phyloP scores from a whole-genome alignment of 2,329 filamentous ascomycete genomes.

The Colletotrichum musicola region DNA sequence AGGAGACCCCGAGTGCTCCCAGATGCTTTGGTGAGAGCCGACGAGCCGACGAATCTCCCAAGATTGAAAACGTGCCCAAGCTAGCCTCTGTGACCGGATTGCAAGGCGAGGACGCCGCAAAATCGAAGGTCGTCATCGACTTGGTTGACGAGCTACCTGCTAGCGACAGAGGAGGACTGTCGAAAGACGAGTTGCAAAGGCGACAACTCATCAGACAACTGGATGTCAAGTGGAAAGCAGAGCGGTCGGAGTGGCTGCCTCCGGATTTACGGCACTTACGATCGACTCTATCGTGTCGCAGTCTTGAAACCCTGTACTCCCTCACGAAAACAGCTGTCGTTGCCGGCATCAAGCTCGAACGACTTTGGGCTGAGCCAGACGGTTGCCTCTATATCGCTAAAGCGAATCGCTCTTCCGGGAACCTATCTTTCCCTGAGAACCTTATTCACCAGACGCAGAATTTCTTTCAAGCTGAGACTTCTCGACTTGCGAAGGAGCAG shows the following conservation, averaged over 20 bases:
- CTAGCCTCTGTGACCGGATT: too few species aligned
- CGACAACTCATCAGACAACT: conserved; percentile 5
- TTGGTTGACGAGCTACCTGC: not conserved
- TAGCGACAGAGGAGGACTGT: not conserved
- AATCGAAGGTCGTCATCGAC: not conserved
- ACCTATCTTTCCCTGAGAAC: conserved; percentile 25
- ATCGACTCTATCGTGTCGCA: conserved; percentile 11
- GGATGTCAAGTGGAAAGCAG: conserved; percentile 15
- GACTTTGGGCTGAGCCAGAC: conserved; percentile 28
- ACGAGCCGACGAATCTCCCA: not conserved
- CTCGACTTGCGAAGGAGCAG: conserved; percentile 1
- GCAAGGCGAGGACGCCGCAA: not conserved
- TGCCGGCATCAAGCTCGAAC: conserved; percentile 15
- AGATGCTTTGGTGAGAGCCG: not conserved
- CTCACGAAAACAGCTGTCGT: conserved; percentile 22
- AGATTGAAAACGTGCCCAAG: too few species aligned
- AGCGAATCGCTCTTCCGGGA: not conserved
- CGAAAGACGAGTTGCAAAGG: not conserved
- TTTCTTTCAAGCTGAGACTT: conserved; percentile 9
- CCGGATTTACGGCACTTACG: conserved; percentile 12
- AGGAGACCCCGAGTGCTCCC: not conserved
- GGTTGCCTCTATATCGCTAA: conserved; percentile 21
- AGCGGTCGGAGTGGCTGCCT: conserved; percentile 29
- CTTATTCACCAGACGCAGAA: conserved; percentile 9
- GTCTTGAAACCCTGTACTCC: conserved; percentile 14